phyloP scores from a whole-genome alignment of 768 basidiomycete species.

The Auricularia cornea region DNA sequence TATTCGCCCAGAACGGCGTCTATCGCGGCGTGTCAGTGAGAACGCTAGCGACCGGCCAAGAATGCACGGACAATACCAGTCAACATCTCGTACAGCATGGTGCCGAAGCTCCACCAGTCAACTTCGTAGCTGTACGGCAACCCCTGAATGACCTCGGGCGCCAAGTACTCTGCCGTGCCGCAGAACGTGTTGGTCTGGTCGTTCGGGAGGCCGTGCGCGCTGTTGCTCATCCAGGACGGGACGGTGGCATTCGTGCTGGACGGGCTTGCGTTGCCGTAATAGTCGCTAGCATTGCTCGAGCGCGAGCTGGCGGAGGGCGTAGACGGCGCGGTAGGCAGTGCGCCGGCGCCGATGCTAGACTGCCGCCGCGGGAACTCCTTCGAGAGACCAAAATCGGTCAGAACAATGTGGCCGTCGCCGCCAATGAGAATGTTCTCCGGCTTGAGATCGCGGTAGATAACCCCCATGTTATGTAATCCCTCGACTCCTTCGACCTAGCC shows the following conservation, averaged over 20 bases:
- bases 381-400: conserved; percentile 94
- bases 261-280: conserved; percentile 35
- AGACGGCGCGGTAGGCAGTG: conserved; percentile 38
- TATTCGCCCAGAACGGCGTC: conserved; percentile 91
- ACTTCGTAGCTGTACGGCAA: conserved; percentile 87
- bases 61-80: conserved; percentile 74
- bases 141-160: conserved; percentile 94
- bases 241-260: conserved; percentile 21
- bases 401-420: conserved; percentile 87
- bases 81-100: conserved; percentile 96
- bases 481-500: conserved; percentile 73
- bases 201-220: conserved; percentile 49
- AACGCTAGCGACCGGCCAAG: conserved; percentile 11
- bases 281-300: conserved; percentile 15
- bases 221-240: conserved; percentile 72
- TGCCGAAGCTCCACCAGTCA: conserved; percentile 98
- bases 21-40: conserved; percentile 23
- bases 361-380: conserved; percentile 73
- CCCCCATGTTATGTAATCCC: conserved; percentile 85
- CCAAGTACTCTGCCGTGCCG: conserved; percentile 93
- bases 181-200: conserved; percentile 85
- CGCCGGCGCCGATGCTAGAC: conserved; percentile 14
- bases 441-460: conserved; percentile 96
- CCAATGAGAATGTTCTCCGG: conserved; percentile 96
- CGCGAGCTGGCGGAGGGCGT: conserved; percentile 30